A percentile compares a stretch with the other conserved stretches of the same genome.
These are phyloP conservation scores for Solanum aculeatissimum DNA, from an alignment of 305 asterid genomes.

Conservation along the genomic window DNA sequence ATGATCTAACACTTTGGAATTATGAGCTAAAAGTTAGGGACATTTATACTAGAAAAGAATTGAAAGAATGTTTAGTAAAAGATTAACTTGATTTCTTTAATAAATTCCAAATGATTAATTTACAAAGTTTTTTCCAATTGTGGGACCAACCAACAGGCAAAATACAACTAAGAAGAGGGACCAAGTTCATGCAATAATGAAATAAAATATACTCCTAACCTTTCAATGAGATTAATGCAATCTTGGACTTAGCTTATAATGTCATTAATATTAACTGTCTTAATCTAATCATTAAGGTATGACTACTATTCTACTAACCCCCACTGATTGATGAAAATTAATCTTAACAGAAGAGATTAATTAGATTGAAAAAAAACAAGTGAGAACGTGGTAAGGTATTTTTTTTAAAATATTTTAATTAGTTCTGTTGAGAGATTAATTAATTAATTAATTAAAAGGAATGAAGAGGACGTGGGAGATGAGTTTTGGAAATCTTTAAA, in stretches of 20 bases:
- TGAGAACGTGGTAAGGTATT: slow-evolving; percentile 30
- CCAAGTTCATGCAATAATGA: slow-evolving; percentile 36
- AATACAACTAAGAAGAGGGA: slow-evolving; percentile 40
- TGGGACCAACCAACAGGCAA: slow-evolving; percentile 44
- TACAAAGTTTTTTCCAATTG: slow-evolving; percentile 25
- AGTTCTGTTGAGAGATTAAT: background rate
- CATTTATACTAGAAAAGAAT: slow-evolving; percentile 32
- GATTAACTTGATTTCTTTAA: slow-evolving; percentile 38
- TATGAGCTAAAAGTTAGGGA: slow-evolving; percentile 1
- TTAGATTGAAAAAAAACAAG: slow-evolving; percentile 2
- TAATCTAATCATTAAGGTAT: slow-evolving; percentile 23
- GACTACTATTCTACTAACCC: slow-evolving; percentile 2
- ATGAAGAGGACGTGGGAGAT: slow-evolving; percentile 28
- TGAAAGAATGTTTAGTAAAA: background rate
- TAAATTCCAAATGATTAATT: slow-evolving; percentile 4
- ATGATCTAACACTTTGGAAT: slow-evolving; percentile 7
- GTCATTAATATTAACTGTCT: slow-evolving; percentile 12
- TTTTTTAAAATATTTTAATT: background rate
- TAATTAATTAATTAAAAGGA: background rate
- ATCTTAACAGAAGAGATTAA: background rate
- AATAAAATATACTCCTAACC: background rate
- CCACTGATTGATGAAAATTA: slow-evolving; percentile 5
- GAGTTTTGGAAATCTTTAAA: slow-evolving; percentile 13
- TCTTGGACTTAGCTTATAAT: slow-evolving; percentile 8
- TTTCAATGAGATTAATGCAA: slow-evolving; percentile 3